Percentiles rank a stretch among this genome's conserved stretches.
phyloP scores from a whole-genome alignment of 192 early-diverging fungal species.

The Entrophospora sp. region DNA sequence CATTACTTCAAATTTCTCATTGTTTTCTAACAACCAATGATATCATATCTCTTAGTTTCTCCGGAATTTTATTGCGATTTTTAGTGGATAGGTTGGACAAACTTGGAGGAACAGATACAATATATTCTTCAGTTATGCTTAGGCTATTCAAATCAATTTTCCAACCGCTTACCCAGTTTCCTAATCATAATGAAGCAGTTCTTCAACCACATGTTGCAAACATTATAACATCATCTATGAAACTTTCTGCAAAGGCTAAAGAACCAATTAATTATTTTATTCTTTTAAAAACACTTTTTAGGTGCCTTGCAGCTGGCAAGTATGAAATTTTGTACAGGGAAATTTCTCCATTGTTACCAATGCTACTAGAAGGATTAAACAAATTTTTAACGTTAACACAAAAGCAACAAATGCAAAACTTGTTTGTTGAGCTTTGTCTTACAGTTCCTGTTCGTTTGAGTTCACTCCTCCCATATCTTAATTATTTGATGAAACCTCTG shows the following conservation, averaged over 20 bases:
- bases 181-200: constrained; percentile 83
- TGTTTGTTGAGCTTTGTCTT: constrained; percentile 96
- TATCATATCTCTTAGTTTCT: constrained; percentile 68
- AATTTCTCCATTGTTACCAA: constrained; percentile 86
- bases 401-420: constrained; percentile 78
- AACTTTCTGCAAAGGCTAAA: constrained; percentile 72
- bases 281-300: constrained; percentile 81
- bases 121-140: constrained; percentile 67
- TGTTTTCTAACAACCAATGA: constrained; percentile 70
- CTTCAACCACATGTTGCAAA: constrained; percentile 86
- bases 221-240: constrained; percentile 85
- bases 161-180: constrained; percentile 85
- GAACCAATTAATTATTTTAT: constrained; percentile 89
- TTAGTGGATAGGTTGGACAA: constrained; percentile 70
- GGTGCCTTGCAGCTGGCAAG: constrained; percentile 93
- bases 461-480: constrained; percentile 85
- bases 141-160: constrained; percentile 91
- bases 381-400: constrained; percentile 66
- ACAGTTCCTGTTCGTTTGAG: constrained; percentile 95
- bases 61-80: constrained; percentile 66
- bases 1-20: constrained; percentile 77
- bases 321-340: constrained; percentile 95
- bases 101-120: constrained; percentile 58
- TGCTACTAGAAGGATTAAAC: constrained; percentile 88
- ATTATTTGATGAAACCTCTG: constrained; percentile 92